Percentiles rank a stretch among this genome's conserved stretches.
Conservation (phyloP, 2,329 filamentous ascomycete genomes). For the Neofusicoccum laricinum region DNA sequence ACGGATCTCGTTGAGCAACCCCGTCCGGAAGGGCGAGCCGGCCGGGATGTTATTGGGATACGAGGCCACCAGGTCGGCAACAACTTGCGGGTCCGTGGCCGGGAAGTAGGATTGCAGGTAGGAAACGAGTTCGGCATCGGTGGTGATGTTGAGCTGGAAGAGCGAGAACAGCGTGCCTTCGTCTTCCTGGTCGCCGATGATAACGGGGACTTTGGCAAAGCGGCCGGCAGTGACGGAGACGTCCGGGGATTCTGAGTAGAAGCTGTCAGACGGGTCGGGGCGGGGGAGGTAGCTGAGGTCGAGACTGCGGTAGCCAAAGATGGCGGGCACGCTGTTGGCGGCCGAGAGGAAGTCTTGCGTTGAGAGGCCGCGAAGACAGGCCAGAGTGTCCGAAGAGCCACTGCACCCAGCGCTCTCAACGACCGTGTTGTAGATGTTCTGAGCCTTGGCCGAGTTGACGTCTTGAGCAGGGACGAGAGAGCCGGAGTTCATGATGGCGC, state of each 20-base stretch:
- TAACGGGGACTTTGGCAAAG: slow-evolving; percentile 59
- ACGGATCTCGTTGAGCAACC: slow-evolving; percentile 66
- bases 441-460: slow-evolving; percentile 64
- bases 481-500: slow-evolving; percentile 65
- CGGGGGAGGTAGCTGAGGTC: slow-evolving; percentile 72
- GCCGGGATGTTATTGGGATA: slow-evolving; percentile 58
- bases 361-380: slow-evolving; percentile 46
- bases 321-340: slow-evolving; percentile 65
- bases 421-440: slow-evolving; percentile 56
- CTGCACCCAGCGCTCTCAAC: slow-evolving; percentile 47
- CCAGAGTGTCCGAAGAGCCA: slow-evolving; percentile 41
- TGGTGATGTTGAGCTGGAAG: slow-evolving; percentile 67
- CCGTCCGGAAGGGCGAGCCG: slow-evolving; percentile 72
- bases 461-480: slow-evolving; percentile 41
- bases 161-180: slow-evolving; percentile 74
- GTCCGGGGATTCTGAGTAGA: slow-evolving; percentile 63
- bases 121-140: slow-evolving; percentile 53
- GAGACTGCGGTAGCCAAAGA: slow-evolving; percentile 66
- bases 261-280: slow-evolving; percentile 58
- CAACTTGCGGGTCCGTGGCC: slow-evolving; percentile 48
- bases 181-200: slow-evolving; percentile 74
- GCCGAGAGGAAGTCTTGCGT: slow-evolving; percentile 57
- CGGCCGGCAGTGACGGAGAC: slow-evolving; percentile 48
- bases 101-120: slow-evolving; percentile 66
- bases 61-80: slow-evolving; percentile 58